Percentiles rank a stretch among this genome's conserved stretches.
Evolutionary conservation across 2,329 filamentous ascomycete genomes (phyloP).

Genomic region (Beauveria pseudobassiana): DNA sequence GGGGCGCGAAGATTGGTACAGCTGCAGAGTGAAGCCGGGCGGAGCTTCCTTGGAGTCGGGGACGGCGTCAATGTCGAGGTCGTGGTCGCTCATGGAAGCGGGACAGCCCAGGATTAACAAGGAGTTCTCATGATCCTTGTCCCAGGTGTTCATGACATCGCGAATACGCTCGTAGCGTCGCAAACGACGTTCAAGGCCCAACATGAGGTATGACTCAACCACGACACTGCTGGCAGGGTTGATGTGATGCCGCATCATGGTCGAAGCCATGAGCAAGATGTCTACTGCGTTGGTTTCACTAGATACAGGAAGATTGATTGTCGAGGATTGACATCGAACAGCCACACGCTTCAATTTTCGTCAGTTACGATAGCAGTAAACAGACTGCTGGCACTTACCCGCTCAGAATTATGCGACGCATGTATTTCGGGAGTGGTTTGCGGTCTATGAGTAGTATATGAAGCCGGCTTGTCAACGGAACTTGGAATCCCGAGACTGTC

Average conservation of each 20-base stretch:
- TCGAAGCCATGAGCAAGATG: slow-evolving; percentile 60
- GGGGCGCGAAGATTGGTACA: slow-evolving; percentile 74
- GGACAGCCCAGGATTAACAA: slow-evolving; percentile 60
- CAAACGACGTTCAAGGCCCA: slow-evolving; percentile 75
- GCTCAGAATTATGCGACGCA: slow-evolving; percentile 43
- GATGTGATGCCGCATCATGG: slow-evolving; percentile 55
- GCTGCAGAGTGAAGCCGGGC: slow-evolving; percentile 56
- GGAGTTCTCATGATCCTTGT: slow-evolving; percentile 68
- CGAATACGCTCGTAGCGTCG: slow-evolving; percentile 80
- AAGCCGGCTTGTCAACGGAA: background rate
- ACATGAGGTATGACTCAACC: slow-evolving; percentile 65
- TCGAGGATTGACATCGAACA: slow-evolving; percentile 64
- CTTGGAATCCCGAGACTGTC: background rate
- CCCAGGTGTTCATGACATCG: slow-evolving; percentile 91
- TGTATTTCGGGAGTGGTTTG: background rate
- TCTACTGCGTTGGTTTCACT: slow-evolving; percentile 68
- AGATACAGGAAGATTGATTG: slow-evolving; percentile 63
- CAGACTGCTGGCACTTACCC: slow-evolving; percentile 45
- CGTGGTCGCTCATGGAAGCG: slow-evolving; percentile 43
- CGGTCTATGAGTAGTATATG: background rate
- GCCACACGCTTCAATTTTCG: slow-evolving; percentile 48
- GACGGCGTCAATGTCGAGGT: slow-evolving; percentile 60
- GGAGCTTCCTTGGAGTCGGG: slow-evolving; percentile 53
- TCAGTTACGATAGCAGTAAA: background rate
- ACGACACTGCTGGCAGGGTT: slow-evolving; percentile 61